phyloP scores from a whole-genome alignment of 2,329 filamentous ascomycete genomes.

The Trichoderma cornu-damae region DNA sequence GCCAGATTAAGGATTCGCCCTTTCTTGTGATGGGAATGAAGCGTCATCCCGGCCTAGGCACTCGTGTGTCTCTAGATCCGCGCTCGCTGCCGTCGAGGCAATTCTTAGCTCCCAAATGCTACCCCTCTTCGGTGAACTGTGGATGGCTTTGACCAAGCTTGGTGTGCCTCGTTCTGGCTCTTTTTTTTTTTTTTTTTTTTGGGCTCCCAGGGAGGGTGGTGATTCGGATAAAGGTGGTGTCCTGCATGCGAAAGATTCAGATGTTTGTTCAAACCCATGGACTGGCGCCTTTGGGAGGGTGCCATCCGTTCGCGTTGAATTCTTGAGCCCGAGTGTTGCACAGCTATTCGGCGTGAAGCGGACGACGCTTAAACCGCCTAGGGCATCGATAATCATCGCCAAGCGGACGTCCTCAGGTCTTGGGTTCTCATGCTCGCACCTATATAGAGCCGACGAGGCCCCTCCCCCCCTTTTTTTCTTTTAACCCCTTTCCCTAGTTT shows the following conservation, averaged over 20 bases:
- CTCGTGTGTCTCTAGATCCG: slow-evolving; percentile 1
- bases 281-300: slow-evolving; percentile 4
- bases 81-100: slow-evolving; percentile 5
- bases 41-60: neutral
- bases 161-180: slow-evolving; percentile 11
- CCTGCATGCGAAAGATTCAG: slow-evolving; percentile 12
- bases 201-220: slow-evolving; percentile 1
- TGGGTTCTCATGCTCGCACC: slow-evolving; percentile 4
- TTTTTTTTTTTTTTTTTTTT: too few relatives aligned
- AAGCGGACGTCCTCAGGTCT: slow-evolving; percentile 1
- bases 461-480: neutral
- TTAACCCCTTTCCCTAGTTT: neutral
- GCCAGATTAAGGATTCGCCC: neutral
- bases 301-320: slow-evolving; percentile 11
- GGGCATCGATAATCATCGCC: neutral
- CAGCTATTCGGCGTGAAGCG: slow-evolving; percentile 1
- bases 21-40: slow-evolving; percentile 2
- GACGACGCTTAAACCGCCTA: neutral
- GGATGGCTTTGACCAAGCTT: slow-evolving; percentile 1
- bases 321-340: slow-evolving; percentile 13
- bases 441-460: slow-evolving; percentile 12
- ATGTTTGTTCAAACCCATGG: neutral
- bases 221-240: slow-evolving; percentile 14
- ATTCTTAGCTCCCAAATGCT: slow-evolving; percentile 12
- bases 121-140: slow-evolving; percentile 12